phyloP scores from a whole-genome alignment of 2,329 filamentous ascomycete genomes.

The Diaporthe sp. region DNA sequence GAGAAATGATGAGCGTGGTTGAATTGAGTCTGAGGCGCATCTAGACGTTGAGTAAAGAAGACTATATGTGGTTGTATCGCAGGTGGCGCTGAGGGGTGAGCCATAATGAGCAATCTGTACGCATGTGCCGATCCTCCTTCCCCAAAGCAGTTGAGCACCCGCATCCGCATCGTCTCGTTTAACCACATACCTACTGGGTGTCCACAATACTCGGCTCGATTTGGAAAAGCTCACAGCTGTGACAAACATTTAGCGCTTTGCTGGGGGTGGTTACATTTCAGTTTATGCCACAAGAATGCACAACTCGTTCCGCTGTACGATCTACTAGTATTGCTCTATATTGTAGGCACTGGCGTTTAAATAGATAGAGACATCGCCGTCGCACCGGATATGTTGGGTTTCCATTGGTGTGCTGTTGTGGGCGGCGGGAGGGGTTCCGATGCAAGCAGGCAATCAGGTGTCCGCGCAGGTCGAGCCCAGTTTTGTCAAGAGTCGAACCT shows the following conservation, averaged over 20 bases:
- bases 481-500: not conserved
- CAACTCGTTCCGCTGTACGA: not conserved
- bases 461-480: not conserved
- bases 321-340: not conserved
- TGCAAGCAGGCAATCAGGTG: not conserved
- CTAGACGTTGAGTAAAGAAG: not conserved
- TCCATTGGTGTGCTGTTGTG: not conserved
- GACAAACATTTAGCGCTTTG: not conserved
- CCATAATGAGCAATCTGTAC: not conserved
- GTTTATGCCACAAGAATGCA: not conserved
- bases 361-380: not conserved
- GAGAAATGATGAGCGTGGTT: not conserved
- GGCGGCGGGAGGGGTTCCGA: not conserved
- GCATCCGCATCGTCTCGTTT: not conserved
- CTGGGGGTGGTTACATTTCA: not conserved
- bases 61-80: not conserved
- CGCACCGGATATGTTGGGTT: not conserved
- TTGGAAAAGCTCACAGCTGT: not conserved
- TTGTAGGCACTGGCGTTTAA: not conserved
- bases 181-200: not conserved
- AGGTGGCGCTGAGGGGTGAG: conserved; percentile 5
- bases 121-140: not conserved
- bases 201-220: not conserved
- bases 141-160: not conserved
- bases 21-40: not conserved